Evolutionary conservation across 306 rosid genomes (phyloP).

Genomic region (Comarum palustre): DNA sequence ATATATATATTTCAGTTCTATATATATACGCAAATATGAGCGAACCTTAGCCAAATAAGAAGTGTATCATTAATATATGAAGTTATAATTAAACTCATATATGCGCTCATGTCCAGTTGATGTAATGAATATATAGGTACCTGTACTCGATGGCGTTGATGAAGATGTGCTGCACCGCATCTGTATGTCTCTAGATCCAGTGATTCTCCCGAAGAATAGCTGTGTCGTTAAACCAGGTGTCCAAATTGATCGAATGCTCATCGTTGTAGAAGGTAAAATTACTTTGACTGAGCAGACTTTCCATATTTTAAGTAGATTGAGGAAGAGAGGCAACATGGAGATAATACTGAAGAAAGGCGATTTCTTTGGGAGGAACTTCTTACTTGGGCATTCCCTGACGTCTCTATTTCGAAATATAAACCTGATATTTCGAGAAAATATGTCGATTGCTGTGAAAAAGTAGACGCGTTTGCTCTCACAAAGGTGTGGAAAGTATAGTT

Average conservation of each 20-base stretch:
- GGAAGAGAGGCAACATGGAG: not conserved
- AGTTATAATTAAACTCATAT: not conserved
- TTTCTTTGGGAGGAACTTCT: not conserved
- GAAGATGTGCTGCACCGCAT: not conserved
- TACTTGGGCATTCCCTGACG: constrained; percentile 2
- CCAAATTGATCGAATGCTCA: constrained; percentile 11
- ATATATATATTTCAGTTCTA: no score
- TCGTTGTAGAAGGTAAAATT: not conserved
- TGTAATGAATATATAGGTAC: not conserved
- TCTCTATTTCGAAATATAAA: constrained; percentile 1
- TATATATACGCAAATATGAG: no score
- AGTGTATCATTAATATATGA: not conserved
- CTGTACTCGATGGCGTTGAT: not conserved
- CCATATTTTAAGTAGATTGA: not conserved
- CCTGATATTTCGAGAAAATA: not conserved
- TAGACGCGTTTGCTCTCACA: not conserved
- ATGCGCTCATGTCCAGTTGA: not conserved
- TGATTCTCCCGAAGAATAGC: not conserved
- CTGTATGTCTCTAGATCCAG: not conserved
- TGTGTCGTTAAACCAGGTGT: not conserved
- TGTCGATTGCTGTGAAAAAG: not conserved
- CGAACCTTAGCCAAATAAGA: not conserved
- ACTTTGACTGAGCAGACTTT: not conserved
- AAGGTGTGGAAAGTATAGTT: not conserved
- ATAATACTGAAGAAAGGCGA: not conserved